phyloP scores from a whole-genome alignment of 2,329 filamentous ascomycete genomes.

The Aspergillus sclerotialis region DNA sequence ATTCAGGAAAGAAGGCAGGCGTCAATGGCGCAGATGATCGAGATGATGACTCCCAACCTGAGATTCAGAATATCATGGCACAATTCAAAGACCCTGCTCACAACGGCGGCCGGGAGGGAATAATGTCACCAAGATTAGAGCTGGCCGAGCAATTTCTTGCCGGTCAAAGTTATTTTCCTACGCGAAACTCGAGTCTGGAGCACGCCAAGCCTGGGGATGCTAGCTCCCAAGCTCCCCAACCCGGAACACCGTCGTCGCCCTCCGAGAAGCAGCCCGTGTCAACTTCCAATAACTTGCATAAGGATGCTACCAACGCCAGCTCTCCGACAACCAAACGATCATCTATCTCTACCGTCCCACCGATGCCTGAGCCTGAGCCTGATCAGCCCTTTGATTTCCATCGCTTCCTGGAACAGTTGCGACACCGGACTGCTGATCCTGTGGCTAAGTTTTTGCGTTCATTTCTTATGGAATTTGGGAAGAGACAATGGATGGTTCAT shows the following conservation, averaged over 20 bases:
- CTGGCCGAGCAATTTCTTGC: conserved; percentile 71
- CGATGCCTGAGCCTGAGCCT: conserved; percentile 73
- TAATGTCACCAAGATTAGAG: conserved; percentile 85
- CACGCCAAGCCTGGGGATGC: conserved; percentile 46
- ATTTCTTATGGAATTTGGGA: conserved; percentile 88
- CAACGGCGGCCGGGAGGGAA: conserved; percentile 68
- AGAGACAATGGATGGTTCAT: conserved; percentile 99
- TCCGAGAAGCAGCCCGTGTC: conserved; percentile 16
- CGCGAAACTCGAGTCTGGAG: conserved; percentile 79
- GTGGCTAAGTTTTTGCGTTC: conserved; percentile 93
- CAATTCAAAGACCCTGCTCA: conserved; percentile 76
- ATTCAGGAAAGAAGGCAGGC: conserved; percentile 41
- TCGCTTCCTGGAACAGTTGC: conserved; percentile 88
- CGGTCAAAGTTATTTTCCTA: conserved; percentile 64
- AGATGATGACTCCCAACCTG: conserved; percentile 65
- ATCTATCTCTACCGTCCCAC: conserved; percentile 42
- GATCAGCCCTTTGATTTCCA: conserved; percentile 94
- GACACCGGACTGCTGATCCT: conserved; percentile 95
- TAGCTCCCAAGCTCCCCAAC: conserved; percentile 17
- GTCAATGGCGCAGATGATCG: conserved; percentile 49
- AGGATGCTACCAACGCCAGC: conserved; percentile 17
- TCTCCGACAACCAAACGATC: conserved; percentile 22
- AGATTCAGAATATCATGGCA: conserved; percentile 97
- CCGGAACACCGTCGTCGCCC: conserved; percentile 7
- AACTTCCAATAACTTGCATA: conserved; percentile 20